Conservation (phyloP, 2,329 filamentous ascomycete genomes). For the Botrytis galanthina region DNA sequence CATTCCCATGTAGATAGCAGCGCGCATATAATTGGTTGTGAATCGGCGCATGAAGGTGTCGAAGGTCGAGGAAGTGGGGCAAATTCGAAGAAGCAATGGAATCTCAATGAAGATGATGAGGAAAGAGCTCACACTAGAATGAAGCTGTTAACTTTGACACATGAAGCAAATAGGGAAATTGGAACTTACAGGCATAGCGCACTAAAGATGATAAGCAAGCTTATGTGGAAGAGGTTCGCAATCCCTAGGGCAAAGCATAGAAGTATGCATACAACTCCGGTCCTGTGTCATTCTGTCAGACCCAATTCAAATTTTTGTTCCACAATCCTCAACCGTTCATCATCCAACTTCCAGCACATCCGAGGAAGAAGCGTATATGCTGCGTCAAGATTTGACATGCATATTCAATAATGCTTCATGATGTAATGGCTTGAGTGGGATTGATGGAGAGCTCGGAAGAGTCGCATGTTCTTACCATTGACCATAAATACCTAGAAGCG, state of each 20-base stretch:
- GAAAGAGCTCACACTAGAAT: slow-evolving; percentile 62
- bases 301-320: slow-evolving; percentile 15
- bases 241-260: slow-evolving; percentile 69
- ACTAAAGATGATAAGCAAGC: slow-evolving; percentile 45
- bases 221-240: slow-evolving; percentile 61
- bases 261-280: slow-evolving; percentile 68
- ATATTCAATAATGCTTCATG: slow-evolving; percentile 11
- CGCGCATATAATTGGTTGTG: slow-evolving; percentile 96
- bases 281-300: slow-evolving; percentile 46
- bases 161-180: background rate
- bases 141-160: slow-evolving; percentile 19
- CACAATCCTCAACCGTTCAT: background rate
- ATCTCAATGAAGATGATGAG: slow-evolving; percentile 85
- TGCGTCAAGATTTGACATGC: background rate
- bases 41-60: slow-evolving; percentile 87
- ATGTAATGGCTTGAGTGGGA: slow-evolving; percentile 7
- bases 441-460: slow-evolving; percentile 14
- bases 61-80: slow-evolving; percentile 87
- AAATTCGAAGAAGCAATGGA: slow-evolving; percentile 93
- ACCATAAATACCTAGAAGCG: slow-evolving; percentile 63
- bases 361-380: background rate
- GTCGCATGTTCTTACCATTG: slow-evolving; percentile 60
- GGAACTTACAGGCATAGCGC: slow-evolving; percentile 53
- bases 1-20: slow-evolving; percentile 80
- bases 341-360: background rate